phyloP scores from a whole-genome alignment of 352 stramenopile species.

The Phytophthora sp. region DNA sequence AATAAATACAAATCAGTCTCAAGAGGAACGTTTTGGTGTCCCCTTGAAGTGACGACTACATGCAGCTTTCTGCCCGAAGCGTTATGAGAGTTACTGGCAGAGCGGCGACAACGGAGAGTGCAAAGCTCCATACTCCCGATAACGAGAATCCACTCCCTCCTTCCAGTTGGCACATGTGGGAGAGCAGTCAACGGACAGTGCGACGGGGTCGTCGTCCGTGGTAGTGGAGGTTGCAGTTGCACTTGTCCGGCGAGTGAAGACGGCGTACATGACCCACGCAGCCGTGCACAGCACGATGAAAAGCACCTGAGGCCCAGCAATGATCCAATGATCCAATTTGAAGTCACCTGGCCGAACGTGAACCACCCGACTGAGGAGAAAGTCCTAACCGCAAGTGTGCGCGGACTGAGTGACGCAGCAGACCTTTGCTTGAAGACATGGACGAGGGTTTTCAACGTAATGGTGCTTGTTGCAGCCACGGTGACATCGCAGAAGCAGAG shows the following conservation, averaged over 20 bases:
- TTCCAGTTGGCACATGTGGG: no score
- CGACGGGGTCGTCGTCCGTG: not conserved
- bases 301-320: not conserved
- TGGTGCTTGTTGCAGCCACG: not conserved
- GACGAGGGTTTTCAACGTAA: not conserved
- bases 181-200: not conserved
- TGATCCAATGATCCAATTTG: not conserved
- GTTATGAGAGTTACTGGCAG: no score
- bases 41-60: no score
- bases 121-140: not conserved
- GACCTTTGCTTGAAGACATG: not conserved
- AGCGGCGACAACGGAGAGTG: not conserved
- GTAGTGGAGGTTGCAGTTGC: not conserved
- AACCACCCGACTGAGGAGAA: not conserved
- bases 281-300: not conserved
- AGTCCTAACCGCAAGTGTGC: not conserved
- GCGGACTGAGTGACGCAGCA: not conserved
- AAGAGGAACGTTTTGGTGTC: no score
- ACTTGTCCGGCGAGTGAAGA: not conserved
- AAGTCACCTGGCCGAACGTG: not conserved
- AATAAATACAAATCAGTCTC: no score
- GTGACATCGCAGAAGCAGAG: not conserved
- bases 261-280: not conserved
- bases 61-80: not conserved
- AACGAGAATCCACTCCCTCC: no score